phyloP scores from a whole-genome alignment of 306 rosid species.

The Cucumis sativus region Cucumber_9930_V3 NC_026660.2:19601501-19602000 shows the following conservation, averaged over 20 bases:
- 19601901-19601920: conserved; percentile 79
- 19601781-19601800: conserved; percentile 23
- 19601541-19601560: background rate
- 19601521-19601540: background rate
- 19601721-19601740: background rate
- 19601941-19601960: conserved; percentile 67
- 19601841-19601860: conserved; percentile 75
- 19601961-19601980: conserved; percentile 44
- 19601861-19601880: conserved; percentile 51
- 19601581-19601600: background rate
- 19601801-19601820: conserved; percentile 67
- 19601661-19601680: conserved; percentile 58
- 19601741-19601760: background rate
- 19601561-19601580: background rate
- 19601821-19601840: conserved; percentile 70
- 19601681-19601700: conserved; percentile 10
- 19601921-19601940: conserved; percentile 58
- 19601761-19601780: background rate
- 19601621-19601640: conserved; percentile 21
- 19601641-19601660: conserved; percentile 10
- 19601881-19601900: conserved; percentile 60
- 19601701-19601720: background rate
- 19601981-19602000: conserved; percentile 24
- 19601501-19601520: background rate
- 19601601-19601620: conserved; percentile 28